Evolutionary conservation across 2,329 filamentous ascomycete genomes (phyloP).

Genomic region (Knufia petricola): DNA sequence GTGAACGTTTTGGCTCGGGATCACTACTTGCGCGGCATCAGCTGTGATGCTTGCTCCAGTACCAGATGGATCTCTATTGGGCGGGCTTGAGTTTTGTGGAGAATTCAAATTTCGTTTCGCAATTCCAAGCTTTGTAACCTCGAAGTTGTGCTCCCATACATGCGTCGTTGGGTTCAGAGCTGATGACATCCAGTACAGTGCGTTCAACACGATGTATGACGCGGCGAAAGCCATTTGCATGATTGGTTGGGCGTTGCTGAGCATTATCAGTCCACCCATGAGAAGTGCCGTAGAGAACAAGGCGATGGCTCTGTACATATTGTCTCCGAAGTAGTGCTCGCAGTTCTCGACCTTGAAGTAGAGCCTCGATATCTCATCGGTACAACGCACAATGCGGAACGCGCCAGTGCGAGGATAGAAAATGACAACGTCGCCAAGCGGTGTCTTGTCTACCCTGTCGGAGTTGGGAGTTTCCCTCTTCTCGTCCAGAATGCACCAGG

Average conservation of each 20-base stretch:
- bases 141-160: conserved; percentile 17
- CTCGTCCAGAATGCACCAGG: conserved; percentile 49
- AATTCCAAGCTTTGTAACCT: conserved; percentile 2
- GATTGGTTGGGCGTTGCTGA: conserved; percentile 54
- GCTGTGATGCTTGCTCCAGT: not conserved
- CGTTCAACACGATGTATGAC: conserved; percentile 51
- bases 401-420: conserved; percentile 48
- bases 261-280: conserved; percentile 51
- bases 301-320: conserved; percentile 46
- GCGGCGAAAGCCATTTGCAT: conserved; percentile 51
- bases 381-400: conserved; percentile 50
- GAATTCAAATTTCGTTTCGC: not conserved
- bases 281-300: conserved; percentile 49
- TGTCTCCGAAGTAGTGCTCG: conserved; percentile 42
- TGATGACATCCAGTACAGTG: conserved; percentile 49
- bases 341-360: conserved; percentile 54
- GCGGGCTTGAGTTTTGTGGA: too few relatives aligned
- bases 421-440: conserved; percentile 51
- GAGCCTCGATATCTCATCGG: conserved; percentile 53
- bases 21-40: not conserved
- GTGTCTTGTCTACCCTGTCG: conserved; percentile 30
- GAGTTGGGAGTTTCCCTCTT: conserved; percentile 38
- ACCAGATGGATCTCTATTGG: not conserved
- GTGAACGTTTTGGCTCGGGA: too few relatives aligned
- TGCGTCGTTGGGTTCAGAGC: conserved; percentile 14